These are phyloP conservation scores for Beauveria australis DNA, from an alignment of 2,329 filamentous ascomycete species.

Conservation along the genomic window DNA sequence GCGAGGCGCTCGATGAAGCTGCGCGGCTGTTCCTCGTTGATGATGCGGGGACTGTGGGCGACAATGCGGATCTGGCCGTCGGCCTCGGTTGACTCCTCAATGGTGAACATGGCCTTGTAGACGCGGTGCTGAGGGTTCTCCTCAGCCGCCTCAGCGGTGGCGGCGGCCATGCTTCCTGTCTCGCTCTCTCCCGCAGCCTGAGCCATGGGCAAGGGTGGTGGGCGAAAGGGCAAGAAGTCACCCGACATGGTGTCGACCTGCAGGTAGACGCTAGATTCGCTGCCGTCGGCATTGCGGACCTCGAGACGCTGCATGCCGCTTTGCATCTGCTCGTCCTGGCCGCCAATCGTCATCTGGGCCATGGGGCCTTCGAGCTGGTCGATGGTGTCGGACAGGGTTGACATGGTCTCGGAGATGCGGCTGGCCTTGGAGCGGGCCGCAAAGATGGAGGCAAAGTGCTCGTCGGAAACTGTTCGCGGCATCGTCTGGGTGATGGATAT, in stretches of 20 bases:
- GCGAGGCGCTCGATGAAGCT: constrained; percentile 66
- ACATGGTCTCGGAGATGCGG: constrained; percentile 54
- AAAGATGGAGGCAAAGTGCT: constrained; percentile 82
- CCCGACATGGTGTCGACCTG: constrained; percentile 62
- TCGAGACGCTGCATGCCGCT: constrained; percentile 44
- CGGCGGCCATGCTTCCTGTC: constrained; percentile 25
- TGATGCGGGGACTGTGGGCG: constrained; percentile 51
- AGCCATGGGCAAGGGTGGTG: constrained; percentile 71
- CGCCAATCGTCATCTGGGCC: constrained; percentile 41
- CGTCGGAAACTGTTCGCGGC: constrained; percentile 61
- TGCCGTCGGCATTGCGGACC: constrained; percentile 48
- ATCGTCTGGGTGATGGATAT: constrained; percentile 82
- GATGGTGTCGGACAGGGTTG: constrained; percentile 54
- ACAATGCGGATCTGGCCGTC: constrained; percentile 53
- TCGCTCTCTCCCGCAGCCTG: constrained; percentile 28
- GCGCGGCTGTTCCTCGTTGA: constrained; percentile 40
- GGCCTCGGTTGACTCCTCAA: constrained; percentile 56
- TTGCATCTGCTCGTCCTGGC: constrained; percentile 32
- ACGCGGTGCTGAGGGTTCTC: constrained; percentile 40
- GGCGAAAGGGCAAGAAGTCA: constrained; percentile 71
- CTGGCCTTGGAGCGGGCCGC: constrained; percentile 42
- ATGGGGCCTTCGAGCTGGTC: constrained; percentile 52
- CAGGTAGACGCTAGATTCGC: constrained; percentile 51
- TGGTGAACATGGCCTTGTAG: constrained; percentile 57
- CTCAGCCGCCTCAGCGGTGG: constrained; percentile 30